Conservation (phyloP, 2,329 filamentous ascomycete species). For the Plenodomus lindquistii region DNA sequence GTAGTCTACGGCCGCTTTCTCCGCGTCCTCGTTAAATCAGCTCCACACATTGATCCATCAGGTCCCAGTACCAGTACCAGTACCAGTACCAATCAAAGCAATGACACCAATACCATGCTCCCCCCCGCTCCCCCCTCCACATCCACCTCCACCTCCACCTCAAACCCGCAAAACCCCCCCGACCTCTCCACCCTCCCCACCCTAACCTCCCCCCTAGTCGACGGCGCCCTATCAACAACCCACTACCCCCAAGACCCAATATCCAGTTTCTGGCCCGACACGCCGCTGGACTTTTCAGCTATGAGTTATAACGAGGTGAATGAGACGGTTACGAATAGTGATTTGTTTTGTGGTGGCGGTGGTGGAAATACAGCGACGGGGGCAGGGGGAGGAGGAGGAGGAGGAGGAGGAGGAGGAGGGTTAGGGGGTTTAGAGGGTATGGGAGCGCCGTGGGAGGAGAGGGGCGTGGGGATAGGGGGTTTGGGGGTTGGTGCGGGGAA, state of each 20-base stretch:
- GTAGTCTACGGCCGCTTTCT: constrained; percentile 62
- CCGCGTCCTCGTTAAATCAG: constrained; percentile 47
- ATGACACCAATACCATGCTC: too few relatives aligned
- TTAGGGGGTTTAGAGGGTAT: constrained; percentile 16
- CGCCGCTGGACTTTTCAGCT: constrained; percentile 61
- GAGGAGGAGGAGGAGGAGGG: constrained; percentile 56
- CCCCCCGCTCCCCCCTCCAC: too few relatives aligned
- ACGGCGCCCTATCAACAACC: constrained; percentile 7
- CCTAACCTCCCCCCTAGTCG: constrained; percentile 2
- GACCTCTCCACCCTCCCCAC: constrained; percentile 14
- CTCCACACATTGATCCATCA: constrained; percentile 20
- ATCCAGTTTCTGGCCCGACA: constrained; percentile 26
- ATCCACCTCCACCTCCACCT: not conserved
- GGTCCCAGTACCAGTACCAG: too few relatives aligned
- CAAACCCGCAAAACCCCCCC: constrained; percentile 2
- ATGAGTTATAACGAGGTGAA: constrained; percentile 73
- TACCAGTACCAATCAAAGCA: too few relatives aligned
- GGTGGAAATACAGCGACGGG: constrained; percentile 23
- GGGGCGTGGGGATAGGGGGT: constrained; percentile 58
- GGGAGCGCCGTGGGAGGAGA: constrained; percentile 42
- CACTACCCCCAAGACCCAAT: constrained; percentile 17
- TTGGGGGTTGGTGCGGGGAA: constrained; percentile 1
- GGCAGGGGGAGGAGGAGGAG: not conserved
- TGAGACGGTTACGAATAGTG: constrained; percentile 66
- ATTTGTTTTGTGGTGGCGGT: constrained; percentile 66